Percentiles rank a stretch among this genome's conserved stretches.
phyloP scores from a whole-genome alignment of 116 monocot species.

The Zostera marina region DNA sequence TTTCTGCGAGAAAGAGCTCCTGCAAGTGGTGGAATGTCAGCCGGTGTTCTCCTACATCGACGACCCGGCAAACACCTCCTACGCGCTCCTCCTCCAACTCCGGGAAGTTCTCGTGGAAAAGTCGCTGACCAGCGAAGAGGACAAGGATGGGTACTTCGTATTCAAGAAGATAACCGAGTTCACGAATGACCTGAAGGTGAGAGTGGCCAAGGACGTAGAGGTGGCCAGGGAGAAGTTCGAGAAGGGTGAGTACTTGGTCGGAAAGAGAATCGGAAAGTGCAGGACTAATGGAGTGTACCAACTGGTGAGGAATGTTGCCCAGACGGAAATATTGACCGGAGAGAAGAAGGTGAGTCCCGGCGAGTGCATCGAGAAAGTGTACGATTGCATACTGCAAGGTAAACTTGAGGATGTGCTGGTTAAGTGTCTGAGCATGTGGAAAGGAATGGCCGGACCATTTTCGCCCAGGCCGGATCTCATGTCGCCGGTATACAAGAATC shows the following conservation, averaged over 20 bases:
- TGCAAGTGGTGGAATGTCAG: slow-evolving; percentile 22
- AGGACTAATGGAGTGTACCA: slow-evolving; percentile 13
- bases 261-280: slow-evolving; percentile 9
- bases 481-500: slow-evolving; percentile 15
- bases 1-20: slow-evolving; percentile 25
- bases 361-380: slow-evolving; percentile 18
- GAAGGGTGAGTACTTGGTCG: slow-evolving; percentile 9
- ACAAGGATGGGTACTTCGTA: slow-evolving; percentile 6
- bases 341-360: slow-evolving; percentile 21
- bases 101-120: slow-evolving; percentile 23
- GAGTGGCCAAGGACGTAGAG: slow-evolving; percentile 11
- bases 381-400: slow-evolving; percentile 6
- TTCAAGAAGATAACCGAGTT: slow-evolving; percentile 15
- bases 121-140: background rate
- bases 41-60: slow-evolving; percentile 32
- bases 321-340: slow-evolving; percentile 13
- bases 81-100: slow-evolving; percentile 24
- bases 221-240: slow-evolving; percentile 12
- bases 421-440: slow-evolving; percentile 11
- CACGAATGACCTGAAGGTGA: slow-evolving; percentile 11
- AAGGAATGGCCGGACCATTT: slow-evolving; percentile 13
- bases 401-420: slow-evolving; percentile 7
- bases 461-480: slow-evolving; percentile 12
- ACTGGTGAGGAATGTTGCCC: slow-evolving; percentile 8
- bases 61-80: slow-evolving; percentile 24